phyloP scores from a whole-genome alignment of 2,329 filamentous ascomycete species.

The Arthrobotrys entomopaga region DNA sequence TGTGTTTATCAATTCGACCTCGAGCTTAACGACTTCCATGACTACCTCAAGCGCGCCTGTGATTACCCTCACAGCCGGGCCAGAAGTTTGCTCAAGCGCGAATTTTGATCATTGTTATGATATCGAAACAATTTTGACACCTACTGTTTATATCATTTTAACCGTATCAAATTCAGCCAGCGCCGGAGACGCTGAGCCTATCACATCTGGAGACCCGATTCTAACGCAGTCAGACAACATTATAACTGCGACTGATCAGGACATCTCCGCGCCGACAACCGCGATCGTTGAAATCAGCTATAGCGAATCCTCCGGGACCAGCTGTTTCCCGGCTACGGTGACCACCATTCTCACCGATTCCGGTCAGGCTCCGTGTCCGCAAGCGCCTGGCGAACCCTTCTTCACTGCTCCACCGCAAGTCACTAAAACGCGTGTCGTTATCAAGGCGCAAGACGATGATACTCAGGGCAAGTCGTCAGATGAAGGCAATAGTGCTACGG shows the following conservation, averaged over 20 bases:
- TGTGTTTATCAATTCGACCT: neutral
- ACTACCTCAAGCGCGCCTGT: conserved; percentile 14
- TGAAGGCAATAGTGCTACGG: conserved; percentile 3
- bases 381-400: conserved; percentile 1
- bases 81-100: conserved; percentile 27
- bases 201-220: conserved; percentile 50
- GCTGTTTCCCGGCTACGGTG: conserved; percentile 20
- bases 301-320: conserved; percentile 17
- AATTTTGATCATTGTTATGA: conserved; percentile 28
- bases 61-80: conserved; percentile 18
- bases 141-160: conserved; percentile 48
- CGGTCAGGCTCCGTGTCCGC: conserved; percentile 13
- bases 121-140: conserved; percentile 18
- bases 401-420: conserved; percentile 18
- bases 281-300: conserved; percentile 20
- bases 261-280: conserved; percentile 19
- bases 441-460: conserved; percentile 44
- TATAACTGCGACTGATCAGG: conserved; percentile 5
- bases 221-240: conserved; percentile 40
- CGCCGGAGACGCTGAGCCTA: conserved; percentile 23
- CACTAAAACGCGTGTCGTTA: conserved; percentile 45
- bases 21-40: neutral
- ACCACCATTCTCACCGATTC: conserved; percentile 25
- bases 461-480: conserved; percentile 40
- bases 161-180: conserved; percentile 25